These are phyloP conservation scores for Pseudogymnoascus sp. DNA, from an alignment of 2,329 filamentous ascomycete genomes.

Conservation along the genomic window DNA sequence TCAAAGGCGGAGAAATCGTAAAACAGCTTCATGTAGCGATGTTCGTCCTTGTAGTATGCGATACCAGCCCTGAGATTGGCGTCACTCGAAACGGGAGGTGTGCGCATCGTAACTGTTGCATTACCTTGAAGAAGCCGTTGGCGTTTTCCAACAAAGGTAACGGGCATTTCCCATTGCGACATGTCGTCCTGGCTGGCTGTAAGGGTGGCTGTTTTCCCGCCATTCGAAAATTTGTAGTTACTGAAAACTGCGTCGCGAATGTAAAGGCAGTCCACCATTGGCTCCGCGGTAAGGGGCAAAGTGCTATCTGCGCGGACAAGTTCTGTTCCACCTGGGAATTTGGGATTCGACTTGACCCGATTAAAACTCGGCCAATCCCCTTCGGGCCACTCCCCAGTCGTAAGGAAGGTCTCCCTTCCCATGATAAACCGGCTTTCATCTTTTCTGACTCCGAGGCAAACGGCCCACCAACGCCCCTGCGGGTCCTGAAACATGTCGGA, in stretches of 20 bases:
- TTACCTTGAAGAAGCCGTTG: constrained; percentile 20
- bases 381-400: constrained; percentile 24
- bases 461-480: constrained; percentile 18
- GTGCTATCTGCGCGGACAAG: neutral
- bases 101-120: constrained; percentile 12
- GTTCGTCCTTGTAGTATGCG: constrained; percentile 23
- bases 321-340: neutral
- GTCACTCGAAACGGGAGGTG: neutral
- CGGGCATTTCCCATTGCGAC: constrained; percentile 15
- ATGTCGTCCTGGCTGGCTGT: constrained; percentile 18
- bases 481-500: constrained; percentile 40
- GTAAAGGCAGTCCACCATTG: constrained; percentile 20
- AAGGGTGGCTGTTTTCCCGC: constrained; percentile 16
- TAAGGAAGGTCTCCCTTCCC: constrained; percentile 32
- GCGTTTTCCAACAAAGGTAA: constrained; percentile 26
- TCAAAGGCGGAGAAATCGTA: constrained; percentile 15
- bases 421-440: constrained; percentile 22
- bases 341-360: constrained; percentile 10
- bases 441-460: constrained; percentile 16
- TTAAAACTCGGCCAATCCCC: constrained; percentile 22
- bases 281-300: neutral
- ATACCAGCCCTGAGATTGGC: constrained; percentile 17
- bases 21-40: constrained; percentile 19
- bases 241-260: constrained; percentile 24
- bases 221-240: constrained; percentile 17